Base-by-base conservation (phyloP, 2,329 filamentous ascomycete species). In the Zasmidium angulare region DNA sequence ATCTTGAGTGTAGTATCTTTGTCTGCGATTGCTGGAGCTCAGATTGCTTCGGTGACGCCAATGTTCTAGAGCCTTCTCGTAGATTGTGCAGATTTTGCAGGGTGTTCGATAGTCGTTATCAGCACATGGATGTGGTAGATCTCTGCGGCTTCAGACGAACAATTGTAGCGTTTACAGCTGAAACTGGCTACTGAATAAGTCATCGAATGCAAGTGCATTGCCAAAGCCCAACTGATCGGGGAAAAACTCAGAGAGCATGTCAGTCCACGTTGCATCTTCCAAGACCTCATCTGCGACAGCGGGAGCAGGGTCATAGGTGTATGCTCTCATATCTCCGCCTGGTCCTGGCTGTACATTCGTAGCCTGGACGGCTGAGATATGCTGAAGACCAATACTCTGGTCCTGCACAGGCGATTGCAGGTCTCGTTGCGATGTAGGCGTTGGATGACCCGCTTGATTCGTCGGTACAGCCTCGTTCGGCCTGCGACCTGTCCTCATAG, bases 201-300 rank as follows among this genome's bases (percentile, higher is more conserved):
- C 7, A 12, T 19, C 36, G 23, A 54, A 24, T 19, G 22, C 22
- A 2, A 26, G 9, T 3, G 40, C 40, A 19, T 54, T 54, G 7
- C 36, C 36, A 46, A 54, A 54, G 51, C 51, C 36, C 4, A 46
- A 31, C n/a, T 46, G 20, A 56, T 56, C 58, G 2, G 53, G 58
- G n/a, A 56, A 50, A 21, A 56, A 54, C 17, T 60, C 53, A 3
- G 53, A 22, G 26, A 53, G 31, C 9, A 60, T 36, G 2, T 60
- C 48, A 4, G 53, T 52, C 57, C 57, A 56, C 10, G 43, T 22
- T 31, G 47, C 22, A 17, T 46, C 50, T 9, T 14, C 29, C 10
- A 54, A n/a, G 29, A 54, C 14, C 2, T 54, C 51, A 20, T 46
- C 51, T 19, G 24, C 36, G 9, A 4, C 36, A 43, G 36, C 48